phyloP scores from a whole-genome alignment of 192 early-diverging fungal genomes.

The Backusella parvicylindrica region DNA sequence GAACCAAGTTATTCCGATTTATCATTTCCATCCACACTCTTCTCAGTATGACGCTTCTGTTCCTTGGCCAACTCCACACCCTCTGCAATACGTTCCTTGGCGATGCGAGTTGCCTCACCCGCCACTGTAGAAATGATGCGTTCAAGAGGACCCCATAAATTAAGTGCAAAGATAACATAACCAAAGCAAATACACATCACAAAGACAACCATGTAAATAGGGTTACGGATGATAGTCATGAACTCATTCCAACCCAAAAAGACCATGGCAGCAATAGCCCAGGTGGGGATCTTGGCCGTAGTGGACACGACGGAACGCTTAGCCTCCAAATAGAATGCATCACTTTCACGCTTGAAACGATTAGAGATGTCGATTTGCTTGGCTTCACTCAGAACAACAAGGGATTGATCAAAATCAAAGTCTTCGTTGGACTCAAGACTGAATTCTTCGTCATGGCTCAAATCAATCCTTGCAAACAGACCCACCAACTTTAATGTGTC shows the following conservation, averaged over 20 bases:
- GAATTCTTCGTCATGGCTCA: constrained; percentile 34
- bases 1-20: not conserved
- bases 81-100: constrained; percentile 27
- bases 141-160: constrained; percentile 65
- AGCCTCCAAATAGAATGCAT: constrained; percentile 91
- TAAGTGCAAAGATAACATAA: constrained; percentile 61
- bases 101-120: constrained; percentile 39
- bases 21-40: not conserved
- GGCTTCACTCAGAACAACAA: constrained; percentile 57
- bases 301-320: constrained; percentile 91
- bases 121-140: constrained; percentile 36
- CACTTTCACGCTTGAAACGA: constrained; percentile 86
- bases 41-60: not conserved
- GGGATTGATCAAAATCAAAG: constrained; percentile 59
- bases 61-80: constrained; percentile 29
- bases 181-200: constrained; percentile 53
- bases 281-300: constrained; percentile 81
- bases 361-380: constrained; percentile 68
- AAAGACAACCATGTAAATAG: constrained; percentile 73
- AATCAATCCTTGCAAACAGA: constrained; percentile 73
- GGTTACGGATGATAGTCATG: constrained; percentile 78
- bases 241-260: constrained; percentile 97
- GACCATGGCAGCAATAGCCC: constrained; percentile 77
- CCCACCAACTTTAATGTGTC: constrained; percentile 64
- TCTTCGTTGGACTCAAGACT: constrained; percentile 40